Conservation (phyloP, 768 basidiomycete species). For the Tylopilus sp. region DNA sequence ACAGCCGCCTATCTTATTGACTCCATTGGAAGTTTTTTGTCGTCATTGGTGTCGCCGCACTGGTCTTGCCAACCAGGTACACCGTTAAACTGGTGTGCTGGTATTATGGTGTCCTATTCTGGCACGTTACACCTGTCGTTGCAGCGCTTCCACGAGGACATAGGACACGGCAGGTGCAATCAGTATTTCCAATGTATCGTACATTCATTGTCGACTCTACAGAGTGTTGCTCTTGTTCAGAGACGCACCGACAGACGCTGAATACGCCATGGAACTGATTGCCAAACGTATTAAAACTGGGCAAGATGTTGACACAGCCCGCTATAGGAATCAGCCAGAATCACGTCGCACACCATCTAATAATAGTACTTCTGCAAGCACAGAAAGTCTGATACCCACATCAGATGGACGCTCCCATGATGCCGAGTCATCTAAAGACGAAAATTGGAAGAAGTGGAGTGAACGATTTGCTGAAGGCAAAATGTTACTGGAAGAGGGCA, state of each 20-base stretch:
- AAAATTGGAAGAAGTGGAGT: conserved; percentile 58
- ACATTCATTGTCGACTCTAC: conserved; percentile 1
- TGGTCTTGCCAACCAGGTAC: conserved; percentile 48
- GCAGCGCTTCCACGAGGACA: conserved; percentile 46
- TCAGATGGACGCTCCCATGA: neutral
- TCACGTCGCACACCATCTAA: conserved; percentile 12
- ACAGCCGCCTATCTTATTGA: neutral
- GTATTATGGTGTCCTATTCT: conserved; percentile 50
- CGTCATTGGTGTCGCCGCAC: conserved; percentile 35
- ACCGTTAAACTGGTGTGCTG: conserved; percentile 47
- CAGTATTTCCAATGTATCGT: neutral
- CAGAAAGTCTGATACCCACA: neutral
- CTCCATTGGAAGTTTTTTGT: conserved; percentile 33
- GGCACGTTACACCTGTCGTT: conserved; percentile 61
- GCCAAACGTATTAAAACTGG: conserved; percentile 56
- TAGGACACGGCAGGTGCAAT: conserved; percentile 39
- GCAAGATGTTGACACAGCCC: conserved; percentile 40
- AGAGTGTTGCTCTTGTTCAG: conserved; percentile 47
- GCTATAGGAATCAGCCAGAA: conserved; percentile 12
- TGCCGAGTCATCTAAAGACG: conserved; percentile 6
- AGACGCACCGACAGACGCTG: conserved; percentile 62
- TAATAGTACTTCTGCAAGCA: conserved; percentile 15
- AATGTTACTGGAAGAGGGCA: conserved; percentile 40
- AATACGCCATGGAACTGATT: conserved; percentile 69
- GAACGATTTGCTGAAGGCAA: conserved; percentile 45